phyloP scores from a whole-genome alignment of 495 filamentous ascomycete species.

The Tuber calosporum region DNA sequence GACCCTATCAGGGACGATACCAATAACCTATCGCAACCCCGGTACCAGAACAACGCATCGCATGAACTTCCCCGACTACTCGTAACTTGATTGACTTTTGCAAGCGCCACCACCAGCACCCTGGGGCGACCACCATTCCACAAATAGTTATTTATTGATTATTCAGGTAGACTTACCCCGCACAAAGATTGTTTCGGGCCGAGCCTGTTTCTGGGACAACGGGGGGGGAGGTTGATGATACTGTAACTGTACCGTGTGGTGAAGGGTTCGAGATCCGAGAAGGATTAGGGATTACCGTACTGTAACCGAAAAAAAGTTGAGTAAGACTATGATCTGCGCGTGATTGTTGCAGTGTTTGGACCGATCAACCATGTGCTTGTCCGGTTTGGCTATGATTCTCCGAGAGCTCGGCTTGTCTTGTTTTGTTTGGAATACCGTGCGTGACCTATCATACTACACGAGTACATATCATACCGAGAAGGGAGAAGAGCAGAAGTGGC shows the following conservation, averaged over 20 bases:
- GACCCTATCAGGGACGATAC: not conserved
- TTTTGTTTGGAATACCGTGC: not conserved
- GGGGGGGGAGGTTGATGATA: not conserved
- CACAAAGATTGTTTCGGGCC: not conserved
- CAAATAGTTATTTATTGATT: constrained; percentile 4
- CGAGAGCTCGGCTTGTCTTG: not conserved
- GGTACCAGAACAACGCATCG: constrained; percentile 4
- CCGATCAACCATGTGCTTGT: not conserved
- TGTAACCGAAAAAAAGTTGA: not conserved
- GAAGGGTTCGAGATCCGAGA: not conserved
- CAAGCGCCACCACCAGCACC: not conserved
- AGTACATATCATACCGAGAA: too few relatives aligned
- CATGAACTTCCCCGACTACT: not conserved
- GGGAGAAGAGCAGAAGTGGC: too few relatives aligned
- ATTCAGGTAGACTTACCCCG: not conserved
- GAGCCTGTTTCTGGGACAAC: constrained; percentile 4
- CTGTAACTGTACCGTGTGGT: too few relatives aligned
- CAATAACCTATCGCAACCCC: constrained; percentile 2
- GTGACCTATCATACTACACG: not conserved
- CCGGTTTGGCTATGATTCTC: not conserved
- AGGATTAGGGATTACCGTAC: not conserved
- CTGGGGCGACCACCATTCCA: not conserved
- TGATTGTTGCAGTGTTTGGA: not conserved
- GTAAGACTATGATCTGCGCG: not conserved
- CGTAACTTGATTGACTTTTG: not conserved